Evolutionary conservation across 768 basidiomycete species (phyloP), one percentile per base, ranked within the genome.

Genomic region (Lentinula edodes): DNA sequence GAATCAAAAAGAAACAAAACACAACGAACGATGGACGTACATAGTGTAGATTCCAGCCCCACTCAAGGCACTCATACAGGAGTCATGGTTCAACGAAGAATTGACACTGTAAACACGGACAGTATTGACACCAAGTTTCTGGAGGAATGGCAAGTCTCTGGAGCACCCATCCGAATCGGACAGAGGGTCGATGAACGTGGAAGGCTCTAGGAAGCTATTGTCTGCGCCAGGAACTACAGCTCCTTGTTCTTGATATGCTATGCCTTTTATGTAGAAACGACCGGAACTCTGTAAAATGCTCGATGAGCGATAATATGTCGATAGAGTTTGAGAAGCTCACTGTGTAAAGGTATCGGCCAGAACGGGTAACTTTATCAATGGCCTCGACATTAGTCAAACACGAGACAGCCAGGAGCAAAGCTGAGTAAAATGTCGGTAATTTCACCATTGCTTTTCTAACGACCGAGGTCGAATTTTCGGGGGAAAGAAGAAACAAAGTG

Each of bases 41-140:
- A 96, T 88, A 57, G 89, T 83, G 73, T 97, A 96, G 60, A 97
- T 97, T 32, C 89, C 89, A 41, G 92, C 92, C 20, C 74, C 72
- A 66, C 86, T 88, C 62, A 97, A 80, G 13, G 84, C 73, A 41
- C 73, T 72, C 95, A 98, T 96, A 74, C 95, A 98, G 1, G 75
- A 74, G 71, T 95, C 93, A 64, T 98, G 95, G 73, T 96, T 89
- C 61, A 88, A 74, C 38, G 87, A 80, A 0, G 91, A 83, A 69
- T 95, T 83, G 64, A 95, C 93, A 61, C 88, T 90, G 79, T 97
- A 97, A 2, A 88, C 88, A 60, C 93, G 88, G 53, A 97, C 78
- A 43, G 88, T 77, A 69, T 95, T 97, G 69, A 95, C 84, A 9
- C 84, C 82, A 18, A 96, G 84, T 60, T 89, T 74, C 69, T 87